Percentiles rank a stretch among this genome's conserved stretches.
phyloP scores from a whole-genome alignment of 768 basidiomycete species.

The Serendipita indica region DNA sequence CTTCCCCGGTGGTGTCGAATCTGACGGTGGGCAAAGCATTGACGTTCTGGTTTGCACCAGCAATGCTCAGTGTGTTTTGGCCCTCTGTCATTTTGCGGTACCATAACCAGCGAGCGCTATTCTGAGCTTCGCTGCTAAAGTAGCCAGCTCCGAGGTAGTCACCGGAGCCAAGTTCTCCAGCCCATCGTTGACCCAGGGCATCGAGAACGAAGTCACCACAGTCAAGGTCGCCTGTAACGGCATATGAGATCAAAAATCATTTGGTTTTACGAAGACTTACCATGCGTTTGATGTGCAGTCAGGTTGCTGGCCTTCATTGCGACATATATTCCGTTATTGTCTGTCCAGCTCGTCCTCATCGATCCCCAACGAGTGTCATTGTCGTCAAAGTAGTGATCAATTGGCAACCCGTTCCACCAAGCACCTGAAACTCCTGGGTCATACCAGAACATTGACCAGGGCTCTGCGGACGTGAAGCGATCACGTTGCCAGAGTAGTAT shows the following conservation, averaged over 20 bases:
- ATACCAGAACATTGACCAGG: constrained; percentile 87
- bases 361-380: constrained; percentile 69
- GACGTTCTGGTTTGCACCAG: constrained; percentile 67
- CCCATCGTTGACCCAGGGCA: constrained; percentile 85
- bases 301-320: constrained; percentile 78
- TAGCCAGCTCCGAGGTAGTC: constrained; percentile 68
- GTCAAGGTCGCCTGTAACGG: constrained; percentile 56
- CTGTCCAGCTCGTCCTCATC: constrained; percentile 89
- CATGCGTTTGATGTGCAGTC: constrained; percentile 82
- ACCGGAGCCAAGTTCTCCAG: constrained; percentile 82
- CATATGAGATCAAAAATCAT: background rate
- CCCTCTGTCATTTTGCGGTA: constrained; percentile 96
- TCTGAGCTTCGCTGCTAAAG: constrained; percentile 61
- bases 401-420: constrained; percentile 74
- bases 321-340: constrained; percentile 64
- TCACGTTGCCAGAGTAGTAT: constrained; percentile 86
- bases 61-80: constrained; percentile 83
- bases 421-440: constrained; percentile 68
- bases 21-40: constrained; percentile 39
- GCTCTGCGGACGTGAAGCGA: constrained; percentile 50
- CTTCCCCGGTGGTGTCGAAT: constrained; percentile 39
- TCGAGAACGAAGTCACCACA: constrained; percentile 92
- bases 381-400: constrained; percentile 74
- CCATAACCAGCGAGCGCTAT: constrained; percentile 68
- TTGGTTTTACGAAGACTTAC: background rate